Evolutionary conservation across 768 basidiomycete species (phyloP).

Genomic region (Gloeostereum incarnatum): DNA sequence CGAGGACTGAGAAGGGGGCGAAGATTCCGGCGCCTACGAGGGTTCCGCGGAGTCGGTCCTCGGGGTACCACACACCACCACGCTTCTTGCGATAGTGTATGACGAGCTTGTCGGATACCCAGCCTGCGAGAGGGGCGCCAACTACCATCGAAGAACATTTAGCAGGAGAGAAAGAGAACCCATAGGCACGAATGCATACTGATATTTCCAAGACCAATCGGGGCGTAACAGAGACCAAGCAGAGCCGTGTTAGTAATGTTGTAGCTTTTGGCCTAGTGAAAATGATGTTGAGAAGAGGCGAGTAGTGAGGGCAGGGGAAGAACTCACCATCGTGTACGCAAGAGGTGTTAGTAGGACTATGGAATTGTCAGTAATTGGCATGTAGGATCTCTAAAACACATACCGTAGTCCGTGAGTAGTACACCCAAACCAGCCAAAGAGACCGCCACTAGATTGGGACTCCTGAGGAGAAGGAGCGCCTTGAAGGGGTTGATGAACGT

Average conservation of each 20-base stretch:
- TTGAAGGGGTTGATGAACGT: slow-evolving; percentile 53
- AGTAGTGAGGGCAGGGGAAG: not conserved
- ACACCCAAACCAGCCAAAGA: not conserved
- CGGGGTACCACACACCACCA: slow-evolving; percentile 37
- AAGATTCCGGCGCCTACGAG: slow-evolving; percentile 26
- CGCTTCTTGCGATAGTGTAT: slow-evolving; percentile 27
- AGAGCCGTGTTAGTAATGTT: slow-evolving; percentile 45
- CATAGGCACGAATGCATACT: too few relatives aligned
- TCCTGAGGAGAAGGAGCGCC: slow-evolving; percentile 40
- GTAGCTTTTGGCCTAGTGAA: slow-evolving; percentile 47
- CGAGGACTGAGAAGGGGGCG: slow-evolving; percentile 28
- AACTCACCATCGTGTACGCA: slow-evolving; percentile 54
- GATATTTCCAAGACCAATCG: slow-evolving; percentile 48
- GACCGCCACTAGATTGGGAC: slow-evolving; percentile 47
- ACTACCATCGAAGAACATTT: slow-evolving; percentile 16
- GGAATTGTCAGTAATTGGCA: slow-evolving; percentile 17
- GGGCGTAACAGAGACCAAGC: slow-evolving; percentile 53
- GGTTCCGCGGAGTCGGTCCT: slow-evolving; percentile 38
- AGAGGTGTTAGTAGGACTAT: slow-evolving; percentile 50
- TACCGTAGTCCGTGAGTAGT: slow-evolving; percentile 30
- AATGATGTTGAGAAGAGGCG: not conserved
- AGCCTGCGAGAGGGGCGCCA: slow-evolving; percentile 38
- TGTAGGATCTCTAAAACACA: not conserved
- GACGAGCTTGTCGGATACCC: slow-evolving; percentile 32
- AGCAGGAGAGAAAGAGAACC: slow-evolving; percentile 9